A percentile compares a stretch with the other conserved stretches of the same genome.
Conservation (phyloP, 1,139 yeast species). For the Debaryomyces nepalensis region DNA sequence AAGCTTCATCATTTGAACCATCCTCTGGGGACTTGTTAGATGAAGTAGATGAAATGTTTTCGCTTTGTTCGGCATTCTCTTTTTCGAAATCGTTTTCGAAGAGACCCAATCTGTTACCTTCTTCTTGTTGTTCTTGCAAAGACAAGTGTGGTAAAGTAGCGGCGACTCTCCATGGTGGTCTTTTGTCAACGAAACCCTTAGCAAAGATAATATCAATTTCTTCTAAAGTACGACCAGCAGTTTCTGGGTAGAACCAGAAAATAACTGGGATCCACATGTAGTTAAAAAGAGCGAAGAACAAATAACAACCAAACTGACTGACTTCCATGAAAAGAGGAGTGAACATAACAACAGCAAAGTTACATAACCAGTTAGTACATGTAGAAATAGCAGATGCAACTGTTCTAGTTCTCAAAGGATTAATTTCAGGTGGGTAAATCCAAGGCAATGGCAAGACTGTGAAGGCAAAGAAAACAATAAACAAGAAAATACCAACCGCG, state of each 20-base stretch:
- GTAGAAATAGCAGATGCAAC: constrained; percentile 56
- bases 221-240: constrained; percentile 53
- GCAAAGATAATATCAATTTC: constrained; percentile 53
- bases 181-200: constrained; percentile 50
- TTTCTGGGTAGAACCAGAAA: constrained; percentile 53
- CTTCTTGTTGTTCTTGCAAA: constrained; percentile 49
- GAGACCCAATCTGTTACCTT: constrained; percentile 53
- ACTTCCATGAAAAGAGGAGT: constrained; percentile 48
- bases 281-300: constrained; percentile 48
- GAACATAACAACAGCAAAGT: constrained; percentile 54
- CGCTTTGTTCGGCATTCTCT: constrained; percentile 38
- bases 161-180: constrained; percentile 56
- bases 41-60: constrained; percentile 26
- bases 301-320: constrained; percentile 49
- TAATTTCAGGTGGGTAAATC: constrained; percentile 66
- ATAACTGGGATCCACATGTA: constrained; percentile 44
- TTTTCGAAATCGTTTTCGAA: constrained; percentile 48
- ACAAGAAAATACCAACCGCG: constrained; percentile 57
- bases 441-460: constrained; percentile 63
- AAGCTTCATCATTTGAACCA: constrained; percentile 10
- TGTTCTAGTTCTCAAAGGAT: constrained; percentile 65
- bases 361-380: constrained; percentile 52
- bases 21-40: constrained; percentile 14
- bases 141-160: constrained; percentile 53
- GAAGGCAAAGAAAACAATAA: constrained; percentile 58